These are phyloP conservation scores for Rhododendron molle DNA, from an alignment of 148 eudicot species.

Conservation along the genomic window DNA sequence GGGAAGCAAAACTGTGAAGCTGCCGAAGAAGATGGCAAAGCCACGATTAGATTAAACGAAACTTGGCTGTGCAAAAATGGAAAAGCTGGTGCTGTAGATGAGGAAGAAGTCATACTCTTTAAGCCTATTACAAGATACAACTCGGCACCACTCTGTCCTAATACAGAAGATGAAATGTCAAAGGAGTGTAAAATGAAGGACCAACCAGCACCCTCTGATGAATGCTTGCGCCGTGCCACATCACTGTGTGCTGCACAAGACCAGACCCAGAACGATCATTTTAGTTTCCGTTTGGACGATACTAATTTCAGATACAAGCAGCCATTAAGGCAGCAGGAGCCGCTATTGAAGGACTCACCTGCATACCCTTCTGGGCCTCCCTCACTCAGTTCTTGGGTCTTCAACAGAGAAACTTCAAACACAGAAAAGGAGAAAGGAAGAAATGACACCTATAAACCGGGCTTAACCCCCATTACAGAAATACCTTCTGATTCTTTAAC, in stretches of 20 bases:
- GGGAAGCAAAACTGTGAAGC: background rate
- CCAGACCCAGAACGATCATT: constrained; percentile 34
- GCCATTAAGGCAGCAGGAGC: constrained; percentile 30
- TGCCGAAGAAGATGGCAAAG: constrained; percentile 9
- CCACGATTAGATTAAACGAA: background rate
- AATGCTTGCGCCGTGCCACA: constrained; percentile 68
- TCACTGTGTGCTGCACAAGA: constrained; percentile 58
- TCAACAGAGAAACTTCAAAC: constrained; percentile 36
- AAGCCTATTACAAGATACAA: constrained; percentile 74
- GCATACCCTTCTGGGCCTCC: constrained; percentile 63
- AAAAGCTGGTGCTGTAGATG: constrained; percentile 37
- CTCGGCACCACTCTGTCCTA: constrained; percentile 56
- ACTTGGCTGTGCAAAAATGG: constrained; percentile 1
- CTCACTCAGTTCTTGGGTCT: constrained; percentile 86
- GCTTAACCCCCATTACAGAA: constrained; percentile 63
- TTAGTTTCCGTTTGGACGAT: constrained; percentile 19
- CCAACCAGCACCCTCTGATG: constrained; percentile 37
- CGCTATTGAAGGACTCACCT: constrained; percentile 17
- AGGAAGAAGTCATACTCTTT: constrained; percentile 89
- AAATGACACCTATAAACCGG: constrained; percentile 24
- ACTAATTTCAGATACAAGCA: constrained; percentile 16
- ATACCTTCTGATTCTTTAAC: constrained; percentile 28
- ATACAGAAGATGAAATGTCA: background rate
- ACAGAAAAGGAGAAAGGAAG: constrained; percentile 32
- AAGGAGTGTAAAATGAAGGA: background rate